phyloP scores from a whole-genome alignment of 2,329 filamentous ascomycete species.

The Colletotrichum lentis region DNA sequence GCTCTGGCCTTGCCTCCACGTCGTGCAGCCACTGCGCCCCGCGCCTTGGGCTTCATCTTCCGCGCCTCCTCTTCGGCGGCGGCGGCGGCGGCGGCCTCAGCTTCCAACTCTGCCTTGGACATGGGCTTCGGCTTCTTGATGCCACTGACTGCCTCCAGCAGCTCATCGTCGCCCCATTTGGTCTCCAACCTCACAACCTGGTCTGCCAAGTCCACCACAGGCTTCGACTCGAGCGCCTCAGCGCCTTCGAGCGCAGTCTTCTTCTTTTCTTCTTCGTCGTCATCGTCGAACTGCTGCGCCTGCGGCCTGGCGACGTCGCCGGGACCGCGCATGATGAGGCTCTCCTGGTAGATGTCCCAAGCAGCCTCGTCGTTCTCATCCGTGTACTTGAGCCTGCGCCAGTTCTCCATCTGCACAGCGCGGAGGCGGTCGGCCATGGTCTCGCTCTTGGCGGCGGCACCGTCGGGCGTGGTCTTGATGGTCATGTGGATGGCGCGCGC shows the following conservation, averaged over 20 bases:
- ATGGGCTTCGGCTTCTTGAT: slow-evolving; percentile 47
- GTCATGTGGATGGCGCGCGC: slow-evolving; percentile 84
- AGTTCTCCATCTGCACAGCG: slow-evolving; percentile 80
- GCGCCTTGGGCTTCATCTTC: slow-evolving; percentile 40
- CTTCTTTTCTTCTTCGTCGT: slow-evolving; percentile 43
- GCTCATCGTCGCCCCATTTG: slow-evolving; percentile 55
- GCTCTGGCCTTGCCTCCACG: slow-evolving; percentile 44
- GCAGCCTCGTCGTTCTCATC: slow-evolving; percentile 81
- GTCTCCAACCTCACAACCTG: slow-evolving; percentile 51
- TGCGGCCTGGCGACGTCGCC: slow-evolving; percentile 6
- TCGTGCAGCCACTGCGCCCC: slow-evolving; percentile 39
- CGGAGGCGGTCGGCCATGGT: slow-evolving; percentile 80
- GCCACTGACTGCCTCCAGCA: slow-evolving; percentile 57
- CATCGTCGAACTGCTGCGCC: background rate
- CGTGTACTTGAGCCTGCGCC: slow-evolving; percentile 80
- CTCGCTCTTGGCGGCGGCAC: slow-evolving; percentile 70
- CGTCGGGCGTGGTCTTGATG: slow-evolving; percentile 78
- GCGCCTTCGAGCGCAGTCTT: slow-evolving; percentile 36
- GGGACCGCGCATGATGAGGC: slow-evolving; percentile 64
- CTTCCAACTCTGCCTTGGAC: slow-evolving; percentile 43
- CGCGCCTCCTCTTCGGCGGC: slow-evolving; percentile 43
- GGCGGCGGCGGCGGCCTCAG: slow-evolving; percentile 40
- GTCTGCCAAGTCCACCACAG: slow-evolving; percentile 45
- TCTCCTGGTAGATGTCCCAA: slow-evolving; percentile 78
- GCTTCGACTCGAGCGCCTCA: slow-evolving; percentile 18